phyloP scores from a whole-genome alignment of 2,329 filamentous ascomycete species.

The Aspergillus luchuensis region DNA sequence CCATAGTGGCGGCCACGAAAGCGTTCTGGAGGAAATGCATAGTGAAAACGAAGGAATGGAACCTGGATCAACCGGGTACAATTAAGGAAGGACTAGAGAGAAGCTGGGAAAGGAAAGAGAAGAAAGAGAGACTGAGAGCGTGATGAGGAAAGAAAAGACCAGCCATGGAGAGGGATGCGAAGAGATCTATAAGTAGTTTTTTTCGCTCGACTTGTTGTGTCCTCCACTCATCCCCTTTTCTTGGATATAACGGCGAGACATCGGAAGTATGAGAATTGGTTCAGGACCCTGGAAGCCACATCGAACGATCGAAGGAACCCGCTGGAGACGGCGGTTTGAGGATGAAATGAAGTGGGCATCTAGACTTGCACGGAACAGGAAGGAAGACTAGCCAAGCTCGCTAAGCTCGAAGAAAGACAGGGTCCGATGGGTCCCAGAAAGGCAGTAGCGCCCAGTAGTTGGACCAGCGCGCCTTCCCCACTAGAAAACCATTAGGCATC shows the following conservation, averaged over 20 bases:
- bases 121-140: neutral
- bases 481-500: neutral
- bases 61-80: slow-evolving; percentile 16
- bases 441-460: neutral
- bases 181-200: neutral
- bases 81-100: slow-evolving; percentile 13
- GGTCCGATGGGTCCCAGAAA: neutral
- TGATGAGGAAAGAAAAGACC: neutral
- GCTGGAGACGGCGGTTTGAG: neutral
- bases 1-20: slow-evolving; percentile 16
- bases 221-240: neutral
- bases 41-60: slow-evolving; percentile 7
- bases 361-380: neutral
- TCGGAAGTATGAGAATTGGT: neutral
- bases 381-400: neutral
- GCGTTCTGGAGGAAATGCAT: slow-evolving; percentile 20
- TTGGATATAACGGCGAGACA: neutral
- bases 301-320: neutral
- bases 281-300: neutral
- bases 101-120: neutral
- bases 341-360: neutral
- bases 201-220: neutral
- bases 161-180: neutral
- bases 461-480: neutral
- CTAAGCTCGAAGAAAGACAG: neutral